Conservation (phyloP, 495 filamentous ascomycete species). For the Hypoxylon perforatum region DNA sequence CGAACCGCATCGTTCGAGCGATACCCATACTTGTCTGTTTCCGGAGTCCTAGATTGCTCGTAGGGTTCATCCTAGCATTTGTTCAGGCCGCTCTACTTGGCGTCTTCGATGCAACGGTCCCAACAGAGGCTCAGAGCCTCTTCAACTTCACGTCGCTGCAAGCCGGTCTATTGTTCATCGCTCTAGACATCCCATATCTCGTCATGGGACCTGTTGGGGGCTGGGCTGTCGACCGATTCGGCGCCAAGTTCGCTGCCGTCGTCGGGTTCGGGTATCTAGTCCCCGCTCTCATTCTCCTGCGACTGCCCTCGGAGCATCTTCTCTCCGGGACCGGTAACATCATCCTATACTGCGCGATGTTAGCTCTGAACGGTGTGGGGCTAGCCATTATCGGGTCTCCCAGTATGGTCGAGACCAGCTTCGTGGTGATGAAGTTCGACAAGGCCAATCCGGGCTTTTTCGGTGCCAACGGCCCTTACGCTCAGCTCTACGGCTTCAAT, state of each 20-base stretch:
- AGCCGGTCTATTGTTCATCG: slow-evolving; percentile 70
- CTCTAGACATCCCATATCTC: slow-evolving; percentile 62
- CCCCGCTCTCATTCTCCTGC: slow-evolving; percentile 62
- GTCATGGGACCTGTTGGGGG: slow-evolving; percentile 63
- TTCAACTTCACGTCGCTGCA: slow-evolving; percentile 67
- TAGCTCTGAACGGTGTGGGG: slow-evolving; percentile 62
- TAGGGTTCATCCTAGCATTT: slow-evolving; percentile 58
- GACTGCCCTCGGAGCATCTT: slow-evolving; percentile 54
- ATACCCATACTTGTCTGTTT: slow-evolving; percentile 62
- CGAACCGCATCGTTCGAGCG: slow-evolving; percentile 46
- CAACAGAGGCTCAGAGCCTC: slow-evolving; percentile 60
- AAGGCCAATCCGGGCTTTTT: slow-evolving; percentile 53
- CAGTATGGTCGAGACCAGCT: slow-evolving; percentile 41
- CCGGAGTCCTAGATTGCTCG: slow-evolving; percentile 55
- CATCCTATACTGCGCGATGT: slow-evolving; percentile 54
- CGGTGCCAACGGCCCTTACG: slow-evolving; percentile 62
- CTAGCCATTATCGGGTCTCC: slow-evolving; percentile 61
- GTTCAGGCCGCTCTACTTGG: slow-evolving; percentile 63
- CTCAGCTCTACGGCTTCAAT: slow-evolving; percentile 67
- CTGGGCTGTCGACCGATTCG: slow-evolving; percentile 61
- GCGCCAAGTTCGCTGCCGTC: slow-evolving; percentile 61
- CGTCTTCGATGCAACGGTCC: slow-evolving; percentile 67
- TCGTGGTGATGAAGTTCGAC: slow-evolving; percentile 48
- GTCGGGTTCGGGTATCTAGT: slow-evolving; percentile 61
- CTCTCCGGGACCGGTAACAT: slow-evolving; percentile 50